Evolutionary conservation across 306 rosid genomes (phyloP).

Genomic region (Crotalaria pallida): DNA sequence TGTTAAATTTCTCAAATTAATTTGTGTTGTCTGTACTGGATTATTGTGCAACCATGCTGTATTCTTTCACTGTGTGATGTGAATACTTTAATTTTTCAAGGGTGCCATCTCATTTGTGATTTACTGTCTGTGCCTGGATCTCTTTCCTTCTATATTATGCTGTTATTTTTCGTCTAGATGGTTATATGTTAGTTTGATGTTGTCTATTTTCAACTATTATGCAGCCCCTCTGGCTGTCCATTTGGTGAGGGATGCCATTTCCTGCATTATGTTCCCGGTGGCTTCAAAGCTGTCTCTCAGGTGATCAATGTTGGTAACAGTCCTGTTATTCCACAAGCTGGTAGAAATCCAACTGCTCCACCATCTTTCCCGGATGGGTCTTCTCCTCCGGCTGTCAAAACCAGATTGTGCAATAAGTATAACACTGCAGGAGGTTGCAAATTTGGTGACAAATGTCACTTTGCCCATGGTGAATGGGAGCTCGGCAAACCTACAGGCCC

Average conservation of each 20-base stretch:
- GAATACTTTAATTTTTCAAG: neutral
- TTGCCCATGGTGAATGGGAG: constrained; percentile 61
- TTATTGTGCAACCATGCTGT: too few species aligned
- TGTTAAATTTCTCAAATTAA: too few species aligned
- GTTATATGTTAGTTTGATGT: constrained; percentile 9
- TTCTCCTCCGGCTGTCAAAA: constrained; percentile 72
- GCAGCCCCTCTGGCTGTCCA: constrained; percentile 96
- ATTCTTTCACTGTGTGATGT: neutral
- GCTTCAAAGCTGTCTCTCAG: constrained; percentile 70
- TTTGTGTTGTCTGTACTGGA: too few species aligned
- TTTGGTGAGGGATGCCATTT: constrained; percentile 91
- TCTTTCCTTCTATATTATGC: neutral
- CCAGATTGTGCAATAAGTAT: constrained; percentile 74
- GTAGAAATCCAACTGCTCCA: constrained; percentile 47
- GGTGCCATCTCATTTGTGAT: neutral
- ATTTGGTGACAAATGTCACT: constrained; percentile 80
- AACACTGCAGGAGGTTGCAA: constrained; percentile 82
- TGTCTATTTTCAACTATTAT: constrained; percentile 14
- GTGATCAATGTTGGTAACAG: constrained; percentile 48
- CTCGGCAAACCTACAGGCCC: constrained; percentile 67
- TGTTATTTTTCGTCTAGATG: neutral
- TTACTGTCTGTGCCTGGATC: neutral
- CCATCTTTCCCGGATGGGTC: constrained; percentile 69
- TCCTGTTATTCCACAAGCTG: constrained; percentile 41
- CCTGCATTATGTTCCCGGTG: constrained; percentile 85